A percentile compares a stretch with the other conserved stretches of the same genome.
Evolutionary conservation across 805 yeast species (phyloP).

Genomic region (Lachancea mirantina): DNA sequence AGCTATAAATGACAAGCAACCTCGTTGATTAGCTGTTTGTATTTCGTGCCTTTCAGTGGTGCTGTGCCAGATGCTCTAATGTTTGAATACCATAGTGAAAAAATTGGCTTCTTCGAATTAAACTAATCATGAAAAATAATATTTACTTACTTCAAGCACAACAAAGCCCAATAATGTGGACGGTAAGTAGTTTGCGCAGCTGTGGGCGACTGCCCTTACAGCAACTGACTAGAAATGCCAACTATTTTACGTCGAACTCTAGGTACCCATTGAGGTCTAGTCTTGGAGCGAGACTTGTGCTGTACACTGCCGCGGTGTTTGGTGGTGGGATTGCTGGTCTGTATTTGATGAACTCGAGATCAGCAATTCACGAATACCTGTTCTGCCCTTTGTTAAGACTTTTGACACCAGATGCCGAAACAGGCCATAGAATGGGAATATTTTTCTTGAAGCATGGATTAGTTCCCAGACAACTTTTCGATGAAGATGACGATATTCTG

Average conservation of each 20-base stretch:
- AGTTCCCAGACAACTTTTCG: slow-evolving; percentile 52
- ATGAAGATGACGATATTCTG: slow-evolving; percentile 44
- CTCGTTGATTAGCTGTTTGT: too few species aligned
- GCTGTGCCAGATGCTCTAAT: too few species aligned
- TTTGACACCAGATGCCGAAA: slow-evolving; percentile 68
- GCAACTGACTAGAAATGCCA: slow-evolving; percentile 3
- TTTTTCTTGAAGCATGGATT: slow-evolving; percentile 60
- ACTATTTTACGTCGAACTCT: slow-evolving; percentile 6
- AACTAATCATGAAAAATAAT: too few species aligned
- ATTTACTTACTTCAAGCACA: too few species aligned
- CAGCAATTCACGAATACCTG: slow-evolving; percentile 75
- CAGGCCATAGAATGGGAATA: slow-evolving; percentile 75
- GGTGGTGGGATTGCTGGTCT: slow-evolving; percentile 38
- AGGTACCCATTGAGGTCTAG: slow-evolving; percentile 13
- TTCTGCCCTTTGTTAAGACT: slow-evolving; percentile 69
- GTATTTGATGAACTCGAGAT: slow-evolving; percentile 67
- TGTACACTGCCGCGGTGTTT: slow-evolving; percentile 21
- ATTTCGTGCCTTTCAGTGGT: too few species aligned
- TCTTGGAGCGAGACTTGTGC: slow-evolving; percentile 15
- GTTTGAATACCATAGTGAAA: too few species aligned
- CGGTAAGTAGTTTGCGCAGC: too few species aligned
- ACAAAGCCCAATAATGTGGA: too few species aligned
- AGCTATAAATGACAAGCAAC: too few species aligned
- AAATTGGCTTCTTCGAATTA: too few species aligned
- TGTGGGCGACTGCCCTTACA: too few species aligned